A percentile compares a stretch with the other conserved stretches of the same genome.
Conservation (phyloP, 2,329 filamentous ascomycete genomes). For the Colletotrichum sp. region DNA sequence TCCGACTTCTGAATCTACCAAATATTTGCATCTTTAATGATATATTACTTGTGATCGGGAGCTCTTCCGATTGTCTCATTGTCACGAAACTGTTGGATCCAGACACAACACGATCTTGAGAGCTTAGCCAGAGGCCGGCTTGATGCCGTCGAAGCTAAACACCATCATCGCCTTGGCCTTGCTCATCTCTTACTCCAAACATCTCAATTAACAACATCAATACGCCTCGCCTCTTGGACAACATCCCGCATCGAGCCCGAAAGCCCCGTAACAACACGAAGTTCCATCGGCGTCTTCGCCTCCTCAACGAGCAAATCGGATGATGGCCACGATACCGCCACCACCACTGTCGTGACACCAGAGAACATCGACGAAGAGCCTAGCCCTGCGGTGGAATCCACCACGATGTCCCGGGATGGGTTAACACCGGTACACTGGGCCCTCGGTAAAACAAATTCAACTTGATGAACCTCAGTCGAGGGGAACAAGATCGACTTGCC, state of each 20-base stretch:
- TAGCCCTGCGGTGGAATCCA: no score
- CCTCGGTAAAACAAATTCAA: conserved; percentile 13
- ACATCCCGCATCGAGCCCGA: not conserved
- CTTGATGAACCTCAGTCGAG: not conserved
- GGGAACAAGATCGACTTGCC: no score
- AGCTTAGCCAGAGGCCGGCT: not conserved
- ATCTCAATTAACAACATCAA: not conserved
- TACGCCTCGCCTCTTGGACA: not conserved
- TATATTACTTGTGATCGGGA: not conserved
- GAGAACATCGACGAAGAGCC: no score
- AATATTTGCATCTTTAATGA: not conserved
- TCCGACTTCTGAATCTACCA: not conserved
- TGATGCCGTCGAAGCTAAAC: not conserved
- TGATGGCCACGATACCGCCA: not conserved
- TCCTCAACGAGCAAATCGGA: not conserved
- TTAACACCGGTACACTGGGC: conserved; percentile 65
- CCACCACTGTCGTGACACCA: conserved; percentile 30
- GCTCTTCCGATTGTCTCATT: not conserved
- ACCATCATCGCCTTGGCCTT: not conserved
- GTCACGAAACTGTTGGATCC: not conserved
- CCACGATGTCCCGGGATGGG: conserved; percentile 50
- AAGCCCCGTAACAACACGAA: no score
- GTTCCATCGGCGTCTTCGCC: no score
- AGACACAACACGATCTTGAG: not conserved
- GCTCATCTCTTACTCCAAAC: not conserved